Evolutionary conservation across 495 filamentous ascomycete species (phyloP).

Genomic region (Acidomyces sp.): DNA sequence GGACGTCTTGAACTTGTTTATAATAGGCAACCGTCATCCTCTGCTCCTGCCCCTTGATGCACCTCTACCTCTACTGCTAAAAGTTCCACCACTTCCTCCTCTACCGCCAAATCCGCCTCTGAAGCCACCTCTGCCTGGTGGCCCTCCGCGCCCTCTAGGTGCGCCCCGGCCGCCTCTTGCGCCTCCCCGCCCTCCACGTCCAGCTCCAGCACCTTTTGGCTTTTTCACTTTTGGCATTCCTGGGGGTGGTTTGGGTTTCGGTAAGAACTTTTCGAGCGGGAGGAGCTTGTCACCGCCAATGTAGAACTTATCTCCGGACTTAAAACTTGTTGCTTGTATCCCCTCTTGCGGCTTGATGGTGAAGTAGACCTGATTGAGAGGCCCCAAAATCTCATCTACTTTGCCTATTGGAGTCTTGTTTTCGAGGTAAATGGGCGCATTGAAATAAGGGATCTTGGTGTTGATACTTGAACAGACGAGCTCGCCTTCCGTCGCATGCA

Average conservation of each 20-base stretch:
- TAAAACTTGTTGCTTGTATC: slow-evolving; percentile 89
- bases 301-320: slow-evolving; percentile 90
- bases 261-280: slow-evolving; percentile 88
- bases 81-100: slow-evolving; percentile 15
- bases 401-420: slow-evolving; percentile 84
- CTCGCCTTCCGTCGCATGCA: slow-evolving; percentile 92
- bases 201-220: slow-evolving; percentile 41
- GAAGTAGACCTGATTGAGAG: slow-evolving; percentile 95
- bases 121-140: slow-evolving; percentile 11
- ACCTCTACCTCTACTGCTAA: slow-evolving; percentile 13
- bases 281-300: slow-evolving; percentile 89
- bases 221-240: slow-evolving; percentile 40
- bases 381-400: slow-evolving; percentile 88
- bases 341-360: slow-evolving; percentile 93
- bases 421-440: slow-evolving; percentile 94
- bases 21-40: too few species aligned
- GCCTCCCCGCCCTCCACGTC: slow-evolving; percentile 34
- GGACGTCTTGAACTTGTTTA: too few species aligned
- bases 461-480: slow-evolving; percentile 90
- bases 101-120: slow-evolving; percentile 16
- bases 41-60: slow-evolving; percentile 11
- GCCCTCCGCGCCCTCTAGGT: slow-evolving; percentile 13
- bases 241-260: slow-evolving; percentile 78
- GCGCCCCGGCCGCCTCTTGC: slow-evolving; percentile 28
- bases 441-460: slow-evolving; percentile 96